phyloP scores from a whole-genome alignment of 2,329 filamentous ascomycete genomes.

The Myriosclerotinia curreyana region DNA sequence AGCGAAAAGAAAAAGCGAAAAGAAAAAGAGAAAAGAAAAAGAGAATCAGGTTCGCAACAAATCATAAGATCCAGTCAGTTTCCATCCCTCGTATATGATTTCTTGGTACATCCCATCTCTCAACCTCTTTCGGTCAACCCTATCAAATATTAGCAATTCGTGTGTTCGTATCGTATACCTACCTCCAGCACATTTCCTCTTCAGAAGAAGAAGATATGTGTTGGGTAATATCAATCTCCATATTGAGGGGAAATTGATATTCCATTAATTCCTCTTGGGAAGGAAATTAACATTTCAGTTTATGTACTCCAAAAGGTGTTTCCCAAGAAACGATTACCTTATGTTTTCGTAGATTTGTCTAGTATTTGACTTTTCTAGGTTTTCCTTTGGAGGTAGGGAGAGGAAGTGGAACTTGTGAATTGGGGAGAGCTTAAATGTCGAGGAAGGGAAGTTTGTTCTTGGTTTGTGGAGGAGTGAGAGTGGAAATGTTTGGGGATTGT shows the following conservation, averaged over 20 bases:
- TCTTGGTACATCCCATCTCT: conserved; percentile 6
- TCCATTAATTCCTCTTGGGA: too few relatives aligned
- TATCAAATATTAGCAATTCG: background rate
- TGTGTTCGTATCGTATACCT: background rate
- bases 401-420: too few relatives aligned
- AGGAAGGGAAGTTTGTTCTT: background rate
- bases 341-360: background rate
- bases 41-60: conserved; percentile 6
- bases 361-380: background rate
- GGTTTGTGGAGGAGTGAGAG: background rate
- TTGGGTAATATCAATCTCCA: background rate
- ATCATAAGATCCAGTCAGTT: background rate
- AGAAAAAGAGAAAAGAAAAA: background rate
- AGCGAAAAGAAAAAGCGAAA: background rate
- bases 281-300: background rate
- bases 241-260: too few relatives aligned
- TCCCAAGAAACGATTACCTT: background rate
- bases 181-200: background rate
- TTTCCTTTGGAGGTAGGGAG: background rate
- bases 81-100: background rate
- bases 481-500: background rate
- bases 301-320: background rate
- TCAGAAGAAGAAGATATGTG: background rate
- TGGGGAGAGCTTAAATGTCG: background rate
- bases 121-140: background rate